phyloP scores from a whole-genome alignment of 2,329 filamentous ascomycete genomes.

The Penicillium sp. region DNA sequence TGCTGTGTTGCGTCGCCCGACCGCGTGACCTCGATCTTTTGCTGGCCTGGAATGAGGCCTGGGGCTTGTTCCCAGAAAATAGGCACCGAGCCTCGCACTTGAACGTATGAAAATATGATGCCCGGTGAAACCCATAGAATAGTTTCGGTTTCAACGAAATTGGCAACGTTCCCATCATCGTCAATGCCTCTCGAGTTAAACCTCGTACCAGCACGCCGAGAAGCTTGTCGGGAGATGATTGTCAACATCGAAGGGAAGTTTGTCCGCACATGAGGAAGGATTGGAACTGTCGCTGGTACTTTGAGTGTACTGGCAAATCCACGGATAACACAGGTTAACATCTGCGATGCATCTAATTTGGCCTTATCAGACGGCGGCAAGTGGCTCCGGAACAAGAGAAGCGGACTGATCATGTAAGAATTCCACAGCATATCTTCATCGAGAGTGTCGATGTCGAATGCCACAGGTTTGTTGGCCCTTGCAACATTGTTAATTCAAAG shows the following conservation, averaged over 20 bases:
- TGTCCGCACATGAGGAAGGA: slow-evolving; percentile 62
- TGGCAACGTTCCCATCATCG: slow-evolving; percentile 94
- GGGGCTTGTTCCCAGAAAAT: slow-evolving; percentile 96
- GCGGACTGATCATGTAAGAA: slow-evolving; percentile 92
- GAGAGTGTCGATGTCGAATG: slow-evolving; percentile 87
- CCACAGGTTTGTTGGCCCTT: slow-evolving; percentile 69
- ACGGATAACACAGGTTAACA: slow-evolving; percentile 89
- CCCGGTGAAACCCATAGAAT: slow-evolving; percentile 78
- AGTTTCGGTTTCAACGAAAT: slow-evolving; percentile 98
- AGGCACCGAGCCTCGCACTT: slow-evolving; percentile 88
- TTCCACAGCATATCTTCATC: slow-evolving; percentile 96
- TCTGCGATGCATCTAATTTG: slow-evolving; percentile 78
- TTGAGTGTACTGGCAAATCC: slow-evolving; percentile 87
- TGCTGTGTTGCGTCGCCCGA: slow-evolving; percentile 89
- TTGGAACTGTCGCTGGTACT: slow-evolving; percentile 72
- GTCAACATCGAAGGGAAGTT: slow-evolving; percentile 82
- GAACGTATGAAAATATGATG: slow-evolving; percentile 87
- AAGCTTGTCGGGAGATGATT: slow-evolving; percentile 87
- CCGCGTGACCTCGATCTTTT: slow-evolving; percentile 88
- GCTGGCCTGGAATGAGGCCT: slow-evolving; percentile 83
- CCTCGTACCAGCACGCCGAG: slow-evolving; percentile 82
- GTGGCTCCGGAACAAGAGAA: slow-evolving; percentile 83
- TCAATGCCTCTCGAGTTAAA: slow-evolving; percentile 98
- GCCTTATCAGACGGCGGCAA: slow-evolving; percentile 71
- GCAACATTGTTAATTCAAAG: slow-evolving; percentile 12